Percentiles rank a stretch among this genome's conserved stretches.
Conservation (phyloP, 2,329 filamentous ascomycete species). For the Calcarisporium arbuscula region DNA sequence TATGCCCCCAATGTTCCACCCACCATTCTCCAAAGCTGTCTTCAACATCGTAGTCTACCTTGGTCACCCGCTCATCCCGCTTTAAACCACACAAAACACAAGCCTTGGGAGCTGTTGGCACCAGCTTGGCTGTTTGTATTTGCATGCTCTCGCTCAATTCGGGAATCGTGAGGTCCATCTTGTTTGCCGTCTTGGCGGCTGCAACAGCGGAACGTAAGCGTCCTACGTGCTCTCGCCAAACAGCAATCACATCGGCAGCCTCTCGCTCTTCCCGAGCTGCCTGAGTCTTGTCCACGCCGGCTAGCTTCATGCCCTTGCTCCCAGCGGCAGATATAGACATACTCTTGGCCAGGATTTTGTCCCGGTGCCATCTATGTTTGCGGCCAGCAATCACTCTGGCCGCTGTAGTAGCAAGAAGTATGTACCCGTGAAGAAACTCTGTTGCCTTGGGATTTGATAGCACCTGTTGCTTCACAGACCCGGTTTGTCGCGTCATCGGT, state of each 20-base stretch:
- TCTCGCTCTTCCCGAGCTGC: conserved; percentile 79
- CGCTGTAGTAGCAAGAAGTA: conserved; percentile 59
- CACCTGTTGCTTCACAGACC: conserved; percentile 55
- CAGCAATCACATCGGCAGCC: conserved; percentile 65
- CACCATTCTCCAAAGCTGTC: conserved; percentile 98
- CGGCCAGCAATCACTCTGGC: conserved; percentile 80
- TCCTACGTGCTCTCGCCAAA: conserved; percentile 72
- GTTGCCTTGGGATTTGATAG: conserved; percentile 56
- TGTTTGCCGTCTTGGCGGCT: conserved; percentile 55
- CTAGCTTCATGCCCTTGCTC: conserved; percentile 84
- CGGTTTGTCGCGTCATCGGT: conserved; percentile 52
- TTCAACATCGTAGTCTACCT: conserved; percentile 69
- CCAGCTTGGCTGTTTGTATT: conserved; percentile 65
- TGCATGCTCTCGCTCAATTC: conserved; percentile 65
- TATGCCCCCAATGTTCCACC: conserved; percentile 81
- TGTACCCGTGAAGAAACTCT: conserved; percentile 57
- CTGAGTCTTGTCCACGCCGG: conserved; percentile 78
- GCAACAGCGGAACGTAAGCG: conserved; percentile 67
- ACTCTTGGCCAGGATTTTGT: conserved; percentile 74
- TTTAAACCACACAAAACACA: conserved; percentile 86
- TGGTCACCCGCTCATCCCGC: conserved; percentile 73
- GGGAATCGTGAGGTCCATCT: conserved; percentile 52
- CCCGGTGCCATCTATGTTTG: conserved; percentile 83
- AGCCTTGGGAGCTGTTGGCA: conserved; percentile 63
- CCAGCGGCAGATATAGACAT: conserved; percentile 80